Evolutionary conservation across 352 stramenopile species (phyloP), one percentile per base, ranked within the genome.

Genomic region (Discostella stelligera): DNA sequence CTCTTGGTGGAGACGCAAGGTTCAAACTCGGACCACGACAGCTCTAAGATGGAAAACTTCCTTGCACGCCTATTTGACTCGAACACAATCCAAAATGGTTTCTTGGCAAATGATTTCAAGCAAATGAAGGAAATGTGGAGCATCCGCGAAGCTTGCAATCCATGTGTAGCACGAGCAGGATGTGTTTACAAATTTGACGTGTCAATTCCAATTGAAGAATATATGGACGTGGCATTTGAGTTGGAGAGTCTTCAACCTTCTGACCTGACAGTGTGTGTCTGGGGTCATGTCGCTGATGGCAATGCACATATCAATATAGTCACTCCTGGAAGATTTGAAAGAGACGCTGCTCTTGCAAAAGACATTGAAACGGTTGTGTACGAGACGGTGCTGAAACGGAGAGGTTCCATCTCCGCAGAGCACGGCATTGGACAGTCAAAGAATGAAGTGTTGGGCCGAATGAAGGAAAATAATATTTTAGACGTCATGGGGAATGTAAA

Each of bases 181-280:
- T 97, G 95, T 77, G 94, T 97, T 53, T 98, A 98, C 87, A 99
- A 99, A 89, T 99, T 98, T 85, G 97, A 99, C 80, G 80, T 99
- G 10, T 98, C 93, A 13, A 75, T 99, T 20, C 94, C 95, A 0
- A 94, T 98, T 27, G 66, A 86, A 30, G 80, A 96, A 37, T 98
- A 98, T 81, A 94, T 98, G 77, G 88, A 91, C 37, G 93, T 98
- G 44, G 92, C 94, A 0, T 80, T 94, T 18, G 92, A 97, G 56
- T 93, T 94, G 20, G 90, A 54, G 71, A 83, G 68, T 21, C 21
- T 20, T 46, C 48, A 56, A 21, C 25, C 32, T 27, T 16, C 21
- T 14, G 46, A 68, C 21, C 14, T 62, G 3, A 71, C 20, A 1
- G 37, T 83, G 32, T 84, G 76, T 59, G 73, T 96, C 56, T 99